Evolutionary conservation across 768 basidiomycete species (phyloP), one percentile per base, ranked within the genome.

Genomic region (Leccinum rimulosum): DNA sequence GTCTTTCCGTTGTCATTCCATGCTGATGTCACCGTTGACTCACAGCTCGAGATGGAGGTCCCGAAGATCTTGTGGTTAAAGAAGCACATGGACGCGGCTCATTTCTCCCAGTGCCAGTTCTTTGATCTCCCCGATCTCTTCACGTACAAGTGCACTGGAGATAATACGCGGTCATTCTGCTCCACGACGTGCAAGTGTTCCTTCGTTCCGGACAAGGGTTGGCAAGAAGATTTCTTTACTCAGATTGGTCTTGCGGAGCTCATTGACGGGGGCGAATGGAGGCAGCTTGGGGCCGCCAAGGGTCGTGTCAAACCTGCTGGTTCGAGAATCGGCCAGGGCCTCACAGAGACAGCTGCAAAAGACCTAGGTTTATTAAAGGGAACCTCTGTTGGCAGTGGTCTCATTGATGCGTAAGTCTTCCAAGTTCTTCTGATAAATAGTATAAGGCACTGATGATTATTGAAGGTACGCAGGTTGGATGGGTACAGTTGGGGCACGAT

Each of bases 61-160:
- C 96, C 96, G 0, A 98, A 98, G 74, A 89, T 95, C 31, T 85
- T 98, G 30, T 98, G 97, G 97, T 82, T 98, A 47, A 98, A 95
- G 74, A 87, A 85, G 60, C 80, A 90, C 76, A 95, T 98, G 95
- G 69, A 81, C 2, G 70, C 84, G 0, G 75, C 81, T 11, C 79
- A 78, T 17, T 98, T 99, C 75, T 73, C 82, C 25, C 77, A 77
- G 55, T 91, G 88, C 75, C 88, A 92, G 66, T 91, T 91, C 77
- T 91, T 87, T 73, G 95, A 96, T 68, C 84, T 97, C 17, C 95
- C 95, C n/a, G 95, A 97, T 75, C 95, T 86, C 77, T 81, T 99
- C 54, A 98, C 97, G 0, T 98, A 95, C 78, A 88, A 86, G 52
- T 92, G 93, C 9, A 99, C 97, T 1, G 78, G 77, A 10, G 73